These are phyloP conservation scores for Leishmania major DNA, from an alignment of 208 protist genomes.

Conservation along the genomic window DNA sequence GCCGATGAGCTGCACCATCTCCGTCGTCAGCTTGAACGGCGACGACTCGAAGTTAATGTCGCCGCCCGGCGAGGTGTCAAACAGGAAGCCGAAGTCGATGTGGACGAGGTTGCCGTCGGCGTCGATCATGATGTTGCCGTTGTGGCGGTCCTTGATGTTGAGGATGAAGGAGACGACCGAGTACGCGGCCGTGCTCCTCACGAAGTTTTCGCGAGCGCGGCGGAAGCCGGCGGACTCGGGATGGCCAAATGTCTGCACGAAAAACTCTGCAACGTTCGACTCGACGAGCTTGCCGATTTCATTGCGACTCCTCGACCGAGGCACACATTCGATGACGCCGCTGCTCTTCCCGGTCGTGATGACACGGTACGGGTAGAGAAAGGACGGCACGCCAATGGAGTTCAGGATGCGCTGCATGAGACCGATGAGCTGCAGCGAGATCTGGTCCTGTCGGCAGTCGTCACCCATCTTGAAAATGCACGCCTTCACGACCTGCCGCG, in stretches of 20 bases:
- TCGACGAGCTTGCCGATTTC: slow-evolving; percentile 92
- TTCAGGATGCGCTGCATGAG: slow-evolving; percentile 89
- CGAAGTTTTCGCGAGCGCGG: slow-evolving; percentile 90
- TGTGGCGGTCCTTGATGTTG: slow-evolving; percentile 96
- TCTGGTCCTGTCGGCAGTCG: slow-evolving; percentile 94
- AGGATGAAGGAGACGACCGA: slow-evolving; percentile 95
- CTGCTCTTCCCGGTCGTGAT: slow-evolving; percentile 85
- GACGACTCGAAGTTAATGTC: slow-evolving; percentile 95
- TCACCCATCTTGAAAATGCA: slow-evolving; percentile 97
- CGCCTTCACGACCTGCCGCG: slow-evolving; percentile 56
- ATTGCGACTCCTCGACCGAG: slow-evolving; percentile 84
- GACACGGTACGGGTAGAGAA: slow-evolving; percentile 93
- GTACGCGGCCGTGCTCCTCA: slow-evolving; percentile 93
- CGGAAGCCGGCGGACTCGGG: slow-evolving; percentile 80
- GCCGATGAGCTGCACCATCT: slow-evolving; percentile 94
- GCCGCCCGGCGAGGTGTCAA: slow-evolving; percentile 94
- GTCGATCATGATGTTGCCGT: slow-evolving; percentile 96
- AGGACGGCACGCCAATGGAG: slow-evolving; percentile 78
- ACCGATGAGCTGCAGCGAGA: slow-evolving; percentile 93
- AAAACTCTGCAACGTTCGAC: slow-evolving; percentile 90
- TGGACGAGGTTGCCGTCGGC: slow-evolving; percentile 93
- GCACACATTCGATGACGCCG: slow-evolving; percentile 94
- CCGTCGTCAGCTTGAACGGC: slow-evolving; percentile 93
- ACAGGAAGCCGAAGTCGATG: slow-evolving; percentile 98
- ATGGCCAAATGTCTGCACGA: slow-evolving; percentile 92